Evolutionary conservation across 225 moss, liverwort and hornwort species (phyloP), one percentile per base, ranked within the genome.

Genomic region (Takakia lepidozioides): DNA sequence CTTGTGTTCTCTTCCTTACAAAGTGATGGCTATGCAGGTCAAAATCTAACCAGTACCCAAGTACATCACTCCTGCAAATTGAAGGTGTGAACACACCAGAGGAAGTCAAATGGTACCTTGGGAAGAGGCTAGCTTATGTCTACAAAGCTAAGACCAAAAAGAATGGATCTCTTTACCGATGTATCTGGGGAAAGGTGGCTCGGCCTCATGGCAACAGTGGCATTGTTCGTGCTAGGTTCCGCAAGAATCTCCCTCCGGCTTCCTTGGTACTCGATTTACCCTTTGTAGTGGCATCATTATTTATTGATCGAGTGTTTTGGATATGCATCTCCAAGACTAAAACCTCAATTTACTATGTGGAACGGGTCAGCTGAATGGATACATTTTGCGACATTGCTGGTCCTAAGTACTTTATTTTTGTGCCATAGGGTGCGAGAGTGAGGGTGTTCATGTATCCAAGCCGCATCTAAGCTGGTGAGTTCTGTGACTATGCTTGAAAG

Each of bases 141-240:
- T 92, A 92, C 61, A 92, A 87, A 59, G 87, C 64, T 5, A 92
- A 92, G 64, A 83, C 84, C 20, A 92, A 85, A 66, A 85, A 77
- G 65, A 87, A 92, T 65, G 85, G 87, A 29, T 66, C 82, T 2
- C 65, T 68, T 37, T 92, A 80, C 59, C 84, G 87, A 16, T 85
- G 85, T 40, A 73, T 92, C 22, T 87, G 82, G 87, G 92, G 92
- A 43, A 92, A 92, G 72, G 92, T 92, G 8, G 64, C 52, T 45
- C 82, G 85, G 18, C 59, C 82, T 2, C 92, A 92, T 13, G 82
- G 92, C 17, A 87, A 80, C 66, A 87, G 87, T 29, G 87, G 92
- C 34, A 74, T 92, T 23, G 85, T 92, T 2, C 80, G 87, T 26
- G 87, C 82, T 20, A 80, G 72, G 61, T 92, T 92, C 77, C 74